Conservation (phyloP, 306 rosid species). For the Senna tora region DNA sequence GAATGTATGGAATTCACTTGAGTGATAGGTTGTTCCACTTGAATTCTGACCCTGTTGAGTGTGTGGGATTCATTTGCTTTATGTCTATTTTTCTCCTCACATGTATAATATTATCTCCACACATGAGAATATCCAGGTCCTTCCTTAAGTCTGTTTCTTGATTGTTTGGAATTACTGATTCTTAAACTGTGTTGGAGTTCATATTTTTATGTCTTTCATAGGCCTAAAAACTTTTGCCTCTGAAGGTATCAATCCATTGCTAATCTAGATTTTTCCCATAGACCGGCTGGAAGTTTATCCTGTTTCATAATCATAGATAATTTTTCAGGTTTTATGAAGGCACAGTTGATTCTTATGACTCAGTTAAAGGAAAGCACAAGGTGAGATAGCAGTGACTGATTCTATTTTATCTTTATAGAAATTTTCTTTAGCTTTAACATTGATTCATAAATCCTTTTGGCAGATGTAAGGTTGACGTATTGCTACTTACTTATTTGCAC, state of each 20-base stretch:
- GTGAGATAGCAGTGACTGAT: conserved; percentile 47
- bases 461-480: conserved; percentile 8
- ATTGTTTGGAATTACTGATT: not conserved
- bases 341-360: conserved; percentile 54
- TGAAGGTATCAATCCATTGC: not conserved
- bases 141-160: too few species aligned
- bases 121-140: too few species aligned
- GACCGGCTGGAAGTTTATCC: not conserved
- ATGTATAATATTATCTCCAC: too few species aligned
- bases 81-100: too few species aligned
- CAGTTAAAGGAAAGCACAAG: conserved; percentile 60
- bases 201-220: conserved; percentile 1
- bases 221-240: not conserved
- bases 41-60: too few species aligned
- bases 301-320: conserved; percentile 16
- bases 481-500: conserved; percentile 1
- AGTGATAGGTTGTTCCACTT: too few species aligned
- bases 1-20: too few species aligned
- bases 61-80: too few species aligned
- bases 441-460: not conserved
- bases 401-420: conserved; percentile 19
- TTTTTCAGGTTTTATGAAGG: conserved; percentile 80
- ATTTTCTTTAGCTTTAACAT: conserved; percentile 7
- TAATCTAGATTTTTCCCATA: conserved; percentile 13
- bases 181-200: not conserved